Percentiles rank a stretch among this genome's conserved stretches.
phyloP scores from a whole-genome alignment of 106 monocot species.

The Dendrobium officinale region DNA sequence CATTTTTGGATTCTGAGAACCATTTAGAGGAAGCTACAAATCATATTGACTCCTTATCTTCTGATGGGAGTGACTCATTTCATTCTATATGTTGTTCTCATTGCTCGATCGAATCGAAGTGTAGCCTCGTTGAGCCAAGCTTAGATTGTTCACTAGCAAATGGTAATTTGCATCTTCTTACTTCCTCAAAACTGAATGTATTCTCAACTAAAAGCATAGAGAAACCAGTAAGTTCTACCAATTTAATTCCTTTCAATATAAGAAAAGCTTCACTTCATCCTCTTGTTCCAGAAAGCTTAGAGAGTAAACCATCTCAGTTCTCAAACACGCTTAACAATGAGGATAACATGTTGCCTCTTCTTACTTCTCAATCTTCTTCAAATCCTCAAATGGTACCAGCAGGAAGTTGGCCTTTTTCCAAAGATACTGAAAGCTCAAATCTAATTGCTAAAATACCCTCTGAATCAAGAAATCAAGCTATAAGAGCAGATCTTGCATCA shows the following conservation, averaged over 20 bases:
- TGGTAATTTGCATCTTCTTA: slow-evolving; percentile 9
- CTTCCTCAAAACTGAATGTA: neutral
- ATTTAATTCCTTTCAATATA: neutral
- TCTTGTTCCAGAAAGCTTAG: neutral
- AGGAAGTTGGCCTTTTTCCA: neutral
- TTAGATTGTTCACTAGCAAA: neutral
- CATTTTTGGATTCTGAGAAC: neutral
- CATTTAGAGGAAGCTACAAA: neutral
- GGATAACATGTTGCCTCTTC: neutral
- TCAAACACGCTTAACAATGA: neutral
- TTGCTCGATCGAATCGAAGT: slow-evolving; percentile 1
- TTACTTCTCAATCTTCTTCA: no score
- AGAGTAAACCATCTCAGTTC: neutral
- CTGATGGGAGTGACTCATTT: slow-evolving; percentile 25
- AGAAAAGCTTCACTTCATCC: neutral
- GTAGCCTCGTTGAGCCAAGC: slow-evolving; percentile 5
- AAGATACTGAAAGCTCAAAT: neutral
- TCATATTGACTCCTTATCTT: neutral
- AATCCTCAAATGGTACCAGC: no score
- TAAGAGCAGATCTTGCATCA: neutral
- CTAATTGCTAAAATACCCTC: neutral
- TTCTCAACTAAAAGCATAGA: neutral
- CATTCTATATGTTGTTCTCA: slow-evolving; percentile 26
- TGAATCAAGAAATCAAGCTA: neutral
- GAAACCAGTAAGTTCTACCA: neutral